Evolutionary conservation across 768 basidiomycete species (phyloP).

Genomic region (Lanmaoa pseudosensibilis): DNA sequence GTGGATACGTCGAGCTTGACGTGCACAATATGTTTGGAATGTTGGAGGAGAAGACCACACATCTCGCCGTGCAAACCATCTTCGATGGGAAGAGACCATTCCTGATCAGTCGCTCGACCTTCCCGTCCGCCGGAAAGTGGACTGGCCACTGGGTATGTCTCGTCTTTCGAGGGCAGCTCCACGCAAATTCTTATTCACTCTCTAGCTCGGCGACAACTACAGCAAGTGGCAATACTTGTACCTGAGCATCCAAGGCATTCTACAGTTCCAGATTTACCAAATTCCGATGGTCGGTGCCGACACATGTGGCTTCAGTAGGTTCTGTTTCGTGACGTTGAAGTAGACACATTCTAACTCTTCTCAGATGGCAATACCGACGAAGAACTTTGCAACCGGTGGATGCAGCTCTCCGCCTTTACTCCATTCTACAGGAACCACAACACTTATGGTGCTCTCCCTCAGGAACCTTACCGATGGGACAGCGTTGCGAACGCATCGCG

Average conservation of each 20-base stretch:
- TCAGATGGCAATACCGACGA: conserved; percentile 64
- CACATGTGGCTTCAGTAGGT: conserved; percentile 41
- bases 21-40: conserved; percentile 71
- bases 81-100: conserved; percentile 65
- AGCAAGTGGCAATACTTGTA: conserved; percentile 74
- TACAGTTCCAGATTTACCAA: conserved; percentile 84
- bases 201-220: conserved; percentile 72
- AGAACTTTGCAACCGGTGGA: conserved; percentile 83
- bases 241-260: conserved; percentile 67
- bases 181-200: not conserved
- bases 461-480: conserved; percentile 82
- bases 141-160: conserved; percentile 64
- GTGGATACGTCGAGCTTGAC: conserved; percentile 63
- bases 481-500: conserved; percentile 74
- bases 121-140: conserved; percentile 68
- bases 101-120: conserved; percentile 68
- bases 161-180: not conserved
- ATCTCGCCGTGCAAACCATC: conserved; percentile 55
- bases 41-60: conserved; percentile 69
- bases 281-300: conserved; percentile 85
- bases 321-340: not conserved
- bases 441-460: conserved; percentile 59
- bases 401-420: conserved; percentile 79
- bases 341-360: not conserved
- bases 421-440: conserved; percentile 87